Percentiles rank a stretch among this genome's conserved stretches.
These are phyloP conservation scores for Myxozyma melibiosi DNA, from an alignment of 805 yeast genomes.

Conservation along the genomic window DNA sequence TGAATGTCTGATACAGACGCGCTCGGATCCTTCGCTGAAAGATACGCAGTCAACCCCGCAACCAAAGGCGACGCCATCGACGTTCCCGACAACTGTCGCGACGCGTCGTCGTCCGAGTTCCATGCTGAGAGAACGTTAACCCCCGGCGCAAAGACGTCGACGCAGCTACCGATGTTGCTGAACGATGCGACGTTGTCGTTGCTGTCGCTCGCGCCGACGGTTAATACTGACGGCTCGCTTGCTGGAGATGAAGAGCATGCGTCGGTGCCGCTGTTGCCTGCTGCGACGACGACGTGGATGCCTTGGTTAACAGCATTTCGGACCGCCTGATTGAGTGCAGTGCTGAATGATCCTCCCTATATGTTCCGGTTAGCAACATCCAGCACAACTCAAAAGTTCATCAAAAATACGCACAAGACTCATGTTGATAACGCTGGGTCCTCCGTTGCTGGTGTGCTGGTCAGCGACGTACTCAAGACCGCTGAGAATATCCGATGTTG, in stretches of 20 bases:
- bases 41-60: conserved; percentile 83
- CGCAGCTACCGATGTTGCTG: conserved; percentile 30
- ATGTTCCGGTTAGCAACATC: not conserved
- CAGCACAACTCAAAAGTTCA: not conserved
- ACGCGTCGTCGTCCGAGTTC: conserved; percentile 32
- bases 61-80: conserved; percentile 98
- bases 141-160: conserved; percentile 49
- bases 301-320: conserved; percentile 88
- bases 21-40: conserved; percentile 9
- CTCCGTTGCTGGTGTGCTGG: conserved; percentile 49
- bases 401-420: conserved; percentile 65
- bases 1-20: conserved; percentile 37
- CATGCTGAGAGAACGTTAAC: conserved; percentile 71
- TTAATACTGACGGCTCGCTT: conserved; percentile 83
- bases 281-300: conserved; percentile 90
- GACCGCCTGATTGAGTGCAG: conserved; percentile 84
- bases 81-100: conserved; percentile 57
- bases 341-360: conserved; percentile 38
- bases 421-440: conserved; percentile 61
- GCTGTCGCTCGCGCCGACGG: conserved; percentile 28
- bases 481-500: conserved; percentile 80
- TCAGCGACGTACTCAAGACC: conserved; percentile 85
- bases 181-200: conserved; percentile 20
- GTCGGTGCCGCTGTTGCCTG: conserved; percentile 91
- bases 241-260: conserved; percentile 95